Evolutionary conservation across 1,284 basidiomycete genomes (phyloP).

Genomic region (Stygiomarasmius scandens): DNA sequence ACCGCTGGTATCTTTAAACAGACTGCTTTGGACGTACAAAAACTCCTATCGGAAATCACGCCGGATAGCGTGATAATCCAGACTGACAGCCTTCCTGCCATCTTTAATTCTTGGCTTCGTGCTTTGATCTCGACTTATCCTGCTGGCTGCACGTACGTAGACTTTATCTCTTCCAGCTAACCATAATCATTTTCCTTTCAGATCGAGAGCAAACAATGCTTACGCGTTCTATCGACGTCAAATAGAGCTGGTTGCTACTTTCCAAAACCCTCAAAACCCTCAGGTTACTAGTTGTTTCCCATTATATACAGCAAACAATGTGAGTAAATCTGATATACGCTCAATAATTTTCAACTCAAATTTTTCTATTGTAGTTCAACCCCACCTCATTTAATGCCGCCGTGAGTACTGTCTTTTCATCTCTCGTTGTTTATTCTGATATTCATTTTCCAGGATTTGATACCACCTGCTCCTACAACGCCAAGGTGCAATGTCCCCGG

Average conservation of each 20-base stretch:
- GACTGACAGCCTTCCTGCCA: constrained; percentile 7
- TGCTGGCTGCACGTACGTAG: constrained; percentile 13
- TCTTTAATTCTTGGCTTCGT: constrained; percentile 13
- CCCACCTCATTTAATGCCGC: constrained; percentile 12
- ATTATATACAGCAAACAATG: constrained; percentile 10
- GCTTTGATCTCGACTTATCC: constrained; percentile 8
- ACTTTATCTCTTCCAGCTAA: neutral
- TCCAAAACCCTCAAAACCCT: neutral
- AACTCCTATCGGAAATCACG: constrained; percentile 13
- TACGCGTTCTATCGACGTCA: constrained; percentile 9
- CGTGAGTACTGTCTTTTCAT: constrained; percentile 1
- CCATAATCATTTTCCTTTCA: neutral
- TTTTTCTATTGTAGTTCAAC: constrained; percentile 7
- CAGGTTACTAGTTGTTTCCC: constrained; percentile 12
- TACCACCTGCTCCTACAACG: constrained; percentile 5
- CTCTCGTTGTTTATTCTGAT: neutral
- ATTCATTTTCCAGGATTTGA: constrained; percentile 5
- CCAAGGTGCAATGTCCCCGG: constrained; percentile 14
- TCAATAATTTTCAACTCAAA: neutral
- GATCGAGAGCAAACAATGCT: constrained; percentile 11
- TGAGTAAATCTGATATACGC: neutral
- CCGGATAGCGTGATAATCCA: constrained; percentile 1
- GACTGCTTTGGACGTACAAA: constrained; percentile 8
- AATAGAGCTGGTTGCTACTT: constrained; percentile 1
- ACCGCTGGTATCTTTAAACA: constrained; percentile 6